Percentiles rank a stretch among this genome's conserved stretches.
Evolutionary conservation across 1,284 basidiomycete genomes (phyloP).

Genomic region (Leccinum ponderosum): DNA sequence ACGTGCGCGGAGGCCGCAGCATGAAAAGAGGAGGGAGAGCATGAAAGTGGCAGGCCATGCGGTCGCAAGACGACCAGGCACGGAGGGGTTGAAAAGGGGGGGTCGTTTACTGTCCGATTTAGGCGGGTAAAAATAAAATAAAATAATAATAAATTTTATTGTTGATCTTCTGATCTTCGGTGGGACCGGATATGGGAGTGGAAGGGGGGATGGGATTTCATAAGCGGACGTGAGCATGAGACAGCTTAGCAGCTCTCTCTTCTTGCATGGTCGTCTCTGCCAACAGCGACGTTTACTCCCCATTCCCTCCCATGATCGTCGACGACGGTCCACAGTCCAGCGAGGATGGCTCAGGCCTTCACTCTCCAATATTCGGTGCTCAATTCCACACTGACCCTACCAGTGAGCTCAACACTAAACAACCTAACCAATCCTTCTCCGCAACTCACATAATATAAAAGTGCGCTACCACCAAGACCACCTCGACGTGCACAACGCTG

Average conservation of each 20-base stretch:
- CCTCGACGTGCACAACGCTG: conserved; percentile 47
- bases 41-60: conserved; percentile 18
- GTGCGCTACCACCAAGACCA: conserved; percentile 66
- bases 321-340: conserved; percentile 69
- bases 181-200: conserved; percentile 28
- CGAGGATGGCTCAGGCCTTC: conserved; percentile 69
- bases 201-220: conserved; percentile 30
- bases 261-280: conserved; percentile 53
- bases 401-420: conserved; percentile 38
- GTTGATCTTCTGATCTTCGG: conserved; percentile 38
- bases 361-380: conserved; percentile 63
- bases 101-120: conserved; percentile 26
- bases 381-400: conserved; percentile 49
- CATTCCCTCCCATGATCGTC: conserved; percentile 51
- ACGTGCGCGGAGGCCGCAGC: conserved; percentile 27
- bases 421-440: conserved; percentile 37
- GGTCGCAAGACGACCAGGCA: conserved; percentile 32
- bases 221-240: conserved; percentile 39
- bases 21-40: conserved; percentile 29
- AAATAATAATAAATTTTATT: conserved; percentile 3
- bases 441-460: conserved; percentile 47
- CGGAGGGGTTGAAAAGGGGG: conserved; percentile 23
- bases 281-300: conserved; percentile 54
- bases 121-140: conserved; percentile 18
- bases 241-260: conserved; percentile 18